A percentile compares a stretch with the other conserved stretches of the same genome.
These are phyloP conservation scores for Plicaturopsis crispa DNA, from an alignment of 768 basidiomycete species.

Conservation along the genomic window DNA sequence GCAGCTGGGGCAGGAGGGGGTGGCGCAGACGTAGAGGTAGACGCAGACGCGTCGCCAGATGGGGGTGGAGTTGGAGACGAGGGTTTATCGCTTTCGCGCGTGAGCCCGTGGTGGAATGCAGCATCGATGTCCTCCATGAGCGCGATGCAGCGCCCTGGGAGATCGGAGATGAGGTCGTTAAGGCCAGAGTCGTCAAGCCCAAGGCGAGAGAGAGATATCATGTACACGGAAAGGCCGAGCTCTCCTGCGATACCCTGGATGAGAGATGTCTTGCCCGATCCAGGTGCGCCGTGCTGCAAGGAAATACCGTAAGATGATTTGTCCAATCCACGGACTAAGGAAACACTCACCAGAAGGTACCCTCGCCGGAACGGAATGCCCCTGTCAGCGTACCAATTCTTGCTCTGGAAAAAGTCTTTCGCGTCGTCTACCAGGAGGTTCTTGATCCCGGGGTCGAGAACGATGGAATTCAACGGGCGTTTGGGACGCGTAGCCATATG, in stretches of 20 bases:
- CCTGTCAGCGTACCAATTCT: conserved; percentile 42
- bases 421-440: conserved; percentile 40
- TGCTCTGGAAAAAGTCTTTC: conserved; percentile 37
- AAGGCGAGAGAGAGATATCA: conserved; percentile 37
- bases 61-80: not conserved
- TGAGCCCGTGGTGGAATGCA: conserved; percentile 36
- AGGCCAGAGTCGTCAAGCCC: conserved; percentile 39
- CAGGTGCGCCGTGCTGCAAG: conserved; percentile 39
- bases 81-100: conserved; percentile 16
- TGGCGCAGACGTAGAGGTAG: not conserved
- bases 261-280: conserved; percentile 49
- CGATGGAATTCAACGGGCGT: conserved; percentile 38
- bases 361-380: conserved; percentile 52
- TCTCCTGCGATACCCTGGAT: conserved; percentile 49
- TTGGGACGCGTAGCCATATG: conserved; percentile 45
- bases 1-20: not conserved
- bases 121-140: conserved; percentile 56
- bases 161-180: conserved; percentile 29
- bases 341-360: conserved; percentile 45
- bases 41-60: not conserved
- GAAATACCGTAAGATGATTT: conserved; percentile 1
- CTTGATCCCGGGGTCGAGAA: conserved; percentile 38
- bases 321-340: not conserved
- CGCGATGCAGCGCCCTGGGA: conserved; percentile 39
- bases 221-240: conserved; percentile 41